These are phyloP conservation scores for Metschnikowia picachoensis DNA, from an alignment of 805 yeast species.

Conservation along the genomic window DNA sequence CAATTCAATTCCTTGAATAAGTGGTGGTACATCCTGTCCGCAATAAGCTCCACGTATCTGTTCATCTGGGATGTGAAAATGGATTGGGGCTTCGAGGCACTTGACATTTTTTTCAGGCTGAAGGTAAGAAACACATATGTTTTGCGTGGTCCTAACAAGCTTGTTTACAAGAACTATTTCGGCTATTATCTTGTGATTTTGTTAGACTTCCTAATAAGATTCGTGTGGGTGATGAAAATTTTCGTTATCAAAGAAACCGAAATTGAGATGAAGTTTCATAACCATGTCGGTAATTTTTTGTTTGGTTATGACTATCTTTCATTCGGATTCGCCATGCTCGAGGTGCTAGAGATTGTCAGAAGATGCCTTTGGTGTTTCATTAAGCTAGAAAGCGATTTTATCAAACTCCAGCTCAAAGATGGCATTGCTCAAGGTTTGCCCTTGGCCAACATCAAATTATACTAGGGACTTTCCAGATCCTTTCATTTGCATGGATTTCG, in stretches of 20 bases:
- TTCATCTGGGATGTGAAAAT: slow-evolving; percentile 84
- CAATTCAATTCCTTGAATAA: slow-evolving; percentile 23
- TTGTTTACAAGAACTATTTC: slow-evolving; percentile 24
- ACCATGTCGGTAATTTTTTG: slow-evolving; percentile 21
- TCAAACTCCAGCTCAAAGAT: slow-evolving; percentile 25
- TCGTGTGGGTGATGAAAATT: slow-evolving; percentile 67
- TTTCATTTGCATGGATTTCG: too few species aligned
- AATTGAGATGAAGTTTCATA: slow-evolving; percentile 13
- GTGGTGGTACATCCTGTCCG: slow-evolving; percentile 43
- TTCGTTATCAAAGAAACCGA: slow-evolving; percentile 33
- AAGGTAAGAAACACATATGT: slow-evolving; percentile 7
- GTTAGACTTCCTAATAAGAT: slow-evolving; percentile 64
- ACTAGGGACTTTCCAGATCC: not conserved
- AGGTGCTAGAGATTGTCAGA: slow-evolving; percentile 71
- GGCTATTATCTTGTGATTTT: slow-evolving; percentile 56
- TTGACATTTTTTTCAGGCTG: slow-evolving; percentile 30
- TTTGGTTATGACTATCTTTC: slow-evolving; percentile 40
- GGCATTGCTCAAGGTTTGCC: slow-evolving; percentile 16
- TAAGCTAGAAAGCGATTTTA: slow-evolving; percentile 75
- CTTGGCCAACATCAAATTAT: slow-evolving; percentile 9
- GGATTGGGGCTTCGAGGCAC: slow-evolving; percentile 80
- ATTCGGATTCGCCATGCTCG: slow-evolving; percentile 62
- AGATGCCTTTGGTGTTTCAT: slow-evolving; percentile 89
- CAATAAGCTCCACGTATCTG: slow-evolving; percentile 71
- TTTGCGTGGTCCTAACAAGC: slow-evolving; percentile 19